Base-by-base conservation (phyloP, 495 filamentous ascomycete genomes). In the Penicillium silybi region DNA sequence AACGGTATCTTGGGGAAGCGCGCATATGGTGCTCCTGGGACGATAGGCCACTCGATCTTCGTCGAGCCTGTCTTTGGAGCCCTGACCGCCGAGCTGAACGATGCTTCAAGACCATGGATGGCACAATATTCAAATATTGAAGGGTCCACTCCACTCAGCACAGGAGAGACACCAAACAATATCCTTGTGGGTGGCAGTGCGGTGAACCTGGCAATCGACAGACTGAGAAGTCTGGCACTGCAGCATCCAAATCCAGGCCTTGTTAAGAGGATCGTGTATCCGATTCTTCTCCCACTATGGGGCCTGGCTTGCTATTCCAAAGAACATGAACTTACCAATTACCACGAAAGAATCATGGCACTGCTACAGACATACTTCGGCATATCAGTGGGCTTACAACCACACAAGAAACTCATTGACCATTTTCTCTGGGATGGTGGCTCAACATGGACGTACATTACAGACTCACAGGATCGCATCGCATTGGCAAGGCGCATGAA, bases 201-300 rank as follows among this genome's bases (percentile, higher is more conserved):
- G 19, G 40, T 77, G 4, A 34, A 49, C 0, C 18, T 68, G 16
- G 80, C 82, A 6, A 46, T 93, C 7, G 67, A 73, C 17, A 79
- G 87, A 15, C 54, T 93, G 6, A 71, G 69, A 26, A 69, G 71
- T 6, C 64, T 93, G 6, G 59, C 85, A 2, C 67, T 80, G 22
- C 84, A 87, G 10, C 86, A 89, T 65, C 84, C 86, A 0, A 86
- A 90, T 54, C 85, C 87, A 3, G 82, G 83, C 1, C 69, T 93
- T n/a, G 79, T 82, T 16, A 90, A 85, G 61, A 76, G 88, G 50
- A 65, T 91, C 4, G 64, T 92, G 6, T 69, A 74, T 27, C 86
- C 82, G 1, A 66, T 89, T 35, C 63, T 87, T 19, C 71, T 86
- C n/a, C 79, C 83, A 0, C 69, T 91, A 1, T 92, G 87, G 88